Conservation (phyloP, 257 asterid species). For the Ligustrum vulgare region DNA sequence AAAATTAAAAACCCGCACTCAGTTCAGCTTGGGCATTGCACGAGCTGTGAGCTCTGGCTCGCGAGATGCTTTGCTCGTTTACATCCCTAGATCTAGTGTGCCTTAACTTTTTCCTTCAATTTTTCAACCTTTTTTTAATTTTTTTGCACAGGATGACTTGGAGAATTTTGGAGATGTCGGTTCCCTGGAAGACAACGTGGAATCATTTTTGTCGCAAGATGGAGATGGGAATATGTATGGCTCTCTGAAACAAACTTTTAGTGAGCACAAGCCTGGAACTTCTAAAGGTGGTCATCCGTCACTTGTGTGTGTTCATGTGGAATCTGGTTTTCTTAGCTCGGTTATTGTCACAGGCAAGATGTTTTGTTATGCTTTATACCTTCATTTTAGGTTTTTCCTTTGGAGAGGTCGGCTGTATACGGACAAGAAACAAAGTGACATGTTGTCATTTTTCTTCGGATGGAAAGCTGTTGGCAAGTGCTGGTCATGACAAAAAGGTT, state of each 20-base stretch:
- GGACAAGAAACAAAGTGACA: conserved; percentile 90
- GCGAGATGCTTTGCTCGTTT: too few relatives aligned
- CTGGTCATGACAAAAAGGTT: conserved; percentile 97
- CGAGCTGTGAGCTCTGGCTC: too few relatives aligned
- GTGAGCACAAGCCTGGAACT: conserved; percentile 67
- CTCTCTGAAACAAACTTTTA: conserved; percentile 56
- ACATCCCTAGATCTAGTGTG: background rate
- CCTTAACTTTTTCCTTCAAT: background rate
- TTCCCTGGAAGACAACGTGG: conserved; percentile 86
- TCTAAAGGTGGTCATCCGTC: conserved; percentile 60
- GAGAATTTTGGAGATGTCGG: conserved; percentile 94
- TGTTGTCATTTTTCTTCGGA: conserved; percentile 98
- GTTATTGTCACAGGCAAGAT: conserved; percentile 8
- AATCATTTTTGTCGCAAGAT: conserved; percentile 82
- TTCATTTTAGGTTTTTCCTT: conserved; percentile 51
- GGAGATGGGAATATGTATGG: conserved; percentile 89
- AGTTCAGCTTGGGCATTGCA: too few relatives aligned
- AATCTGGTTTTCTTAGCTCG: conserved; percentile 14
- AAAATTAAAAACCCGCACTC: too few relatives aligned
- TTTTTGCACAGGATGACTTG: conserved; percentile 70
- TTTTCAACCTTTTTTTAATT: background rate
- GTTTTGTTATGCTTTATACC: background rate
- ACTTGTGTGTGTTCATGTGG: conserved; percentile 6
- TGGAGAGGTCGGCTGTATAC: conserved; percentile 85
- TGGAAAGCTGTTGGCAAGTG: conserved; percentile 95